Percentiles rank a stretch among this genome's conserved stretches.
Evolutionary conservation across 2,329 filamentous ascomycete species (phyloP).

Genomic region (Dothiorella sarmentorum): DNA sequence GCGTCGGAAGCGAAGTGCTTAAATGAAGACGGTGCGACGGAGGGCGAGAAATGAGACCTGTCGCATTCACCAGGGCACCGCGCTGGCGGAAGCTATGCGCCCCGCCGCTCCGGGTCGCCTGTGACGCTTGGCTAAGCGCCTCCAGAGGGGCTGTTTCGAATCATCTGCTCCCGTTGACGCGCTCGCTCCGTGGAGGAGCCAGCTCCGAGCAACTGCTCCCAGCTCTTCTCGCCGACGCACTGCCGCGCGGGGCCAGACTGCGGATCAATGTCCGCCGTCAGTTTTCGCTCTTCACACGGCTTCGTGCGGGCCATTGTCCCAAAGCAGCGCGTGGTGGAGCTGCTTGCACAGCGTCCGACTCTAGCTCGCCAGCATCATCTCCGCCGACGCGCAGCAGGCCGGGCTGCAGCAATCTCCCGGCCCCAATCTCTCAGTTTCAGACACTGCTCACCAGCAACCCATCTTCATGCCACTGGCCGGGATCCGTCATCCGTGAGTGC

Average conservation of each 20-base stretch:
- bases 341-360: background rate
- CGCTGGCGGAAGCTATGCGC: background rate
- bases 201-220: background rate
- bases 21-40: constrained; percentile 5
- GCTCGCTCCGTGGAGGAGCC: background rate
- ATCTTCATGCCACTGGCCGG: constrained; percentile 9
- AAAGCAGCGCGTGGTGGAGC: constrained; percentile 7
- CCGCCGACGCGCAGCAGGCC: background rate
- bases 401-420: background rate
- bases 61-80: background rate
- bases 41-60: constrained; percentile 1
- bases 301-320: background rate
- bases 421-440: background rate
- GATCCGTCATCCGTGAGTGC: constrained; percentile 3
- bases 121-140: background rate
- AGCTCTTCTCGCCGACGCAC: background rate
- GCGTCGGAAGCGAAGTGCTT: constrained; percentile 13
- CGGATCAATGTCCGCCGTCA: background rate
- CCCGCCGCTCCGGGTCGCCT: background rate
- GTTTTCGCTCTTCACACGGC: background rate
- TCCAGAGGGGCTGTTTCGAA: background rate
- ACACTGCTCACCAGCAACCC: background rate
- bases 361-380: constrained; percentile 1
- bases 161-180: constrained; percentile 1
- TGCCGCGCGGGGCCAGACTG: background rate